Evolutionary conservation across 106 monocot species (phyloP), one percentile per base, ranked within the genome.

Genomic region (Dendrobium catenatum): DNA sequence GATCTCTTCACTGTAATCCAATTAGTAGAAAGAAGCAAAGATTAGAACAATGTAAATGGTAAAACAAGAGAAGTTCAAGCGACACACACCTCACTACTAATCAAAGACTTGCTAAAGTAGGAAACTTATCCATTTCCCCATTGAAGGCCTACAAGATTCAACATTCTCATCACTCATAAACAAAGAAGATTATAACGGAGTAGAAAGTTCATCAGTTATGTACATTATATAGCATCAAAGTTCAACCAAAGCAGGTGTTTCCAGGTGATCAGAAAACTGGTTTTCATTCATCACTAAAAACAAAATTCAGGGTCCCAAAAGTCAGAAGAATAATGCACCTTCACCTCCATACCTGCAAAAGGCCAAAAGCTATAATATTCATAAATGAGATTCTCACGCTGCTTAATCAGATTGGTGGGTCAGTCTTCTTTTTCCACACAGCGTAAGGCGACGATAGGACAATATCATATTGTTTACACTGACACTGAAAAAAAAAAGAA

Each of bases 261-360:
- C 78, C 73, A 75, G 81, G 80, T 64, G 73, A 88, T 87, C 86
- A 89, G 77, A 27, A 86, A 86, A 80, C 83, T 80, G 88, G 84
- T 86, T 92, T 92, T 84, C 89, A 87, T 67, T 47, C 80, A 61
- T 48, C 73, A 76, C 80, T 77, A 78, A 58, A 67, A 82, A 77
- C 85, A 77, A 82, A 43, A 77, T 13, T 27, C 79, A 86, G 89
- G 88, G 88, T 6, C 85, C 93, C 82, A 83, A 13, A 68, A 73
- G 26, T 81, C 42, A 70, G 81, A 68, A 79, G 87, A 80, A 87
- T 85, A 81, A 67, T 43, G 40, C 79, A 77, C 22, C 26, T 9
- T 75, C 78, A 55, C 43, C 46, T 54, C 55, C 73, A 74, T 77
- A 78, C 79, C 37, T 76, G 67, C 76, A 83, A 42, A 79, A 82